Conservation (phyloP, 2,329 filamentous ascomycete genomes). For the Periconia digitata region DNA sequence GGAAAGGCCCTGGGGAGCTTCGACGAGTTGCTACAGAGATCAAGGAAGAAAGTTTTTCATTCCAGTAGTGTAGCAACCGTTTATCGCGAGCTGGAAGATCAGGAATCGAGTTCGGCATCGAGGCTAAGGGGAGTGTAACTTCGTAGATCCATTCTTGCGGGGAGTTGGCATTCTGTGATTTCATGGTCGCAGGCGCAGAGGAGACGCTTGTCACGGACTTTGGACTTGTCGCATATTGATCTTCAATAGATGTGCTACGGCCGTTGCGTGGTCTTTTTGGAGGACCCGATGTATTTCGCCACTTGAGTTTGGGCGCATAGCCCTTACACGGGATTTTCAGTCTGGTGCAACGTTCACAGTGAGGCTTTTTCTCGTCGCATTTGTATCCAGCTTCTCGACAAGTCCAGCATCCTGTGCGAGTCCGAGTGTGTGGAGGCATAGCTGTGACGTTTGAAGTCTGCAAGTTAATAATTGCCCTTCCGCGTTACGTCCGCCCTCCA, state of each 20-base stretch:
- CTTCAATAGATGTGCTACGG: conserved; percentile 15
- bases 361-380: conserved; percentile 35
- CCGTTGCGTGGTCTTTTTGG: conserved; percentile 17
- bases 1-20: conserved; percentile 24
- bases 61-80: conserved; percentile 32
- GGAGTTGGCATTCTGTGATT: not conserved
- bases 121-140: too few species aligned
- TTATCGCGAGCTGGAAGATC: conserved; percentile 22
- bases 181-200: conserved; percentile 11
- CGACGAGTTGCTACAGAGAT: conserved; percentile 28
- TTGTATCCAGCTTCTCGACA: conserved; percentile 37
- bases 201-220: conserved; percentile 10
- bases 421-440: conserved; percentile 22
- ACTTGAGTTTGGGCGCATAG: conserved; percentile 33
- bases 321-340: conserved; percentile 34
- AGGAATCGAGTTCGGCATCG: not conserved
- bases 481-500: not conserved
- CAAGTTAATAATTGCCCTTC: not conserved
- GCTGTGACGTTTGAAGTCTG: not conserved
- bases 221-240: not conserved
- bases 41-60: conserved; percentile 24
- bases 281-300: conserved; percentile 20
- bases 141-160: not conserved
- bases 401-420: conserved; percentile 36
- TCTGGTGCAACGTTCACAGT: conserved; percentile 27